Evolutionary conservation across 371 early-diverging fungal species (phyloP).

Genomic region (Paraphysoderma sedebokerense): DNA sequence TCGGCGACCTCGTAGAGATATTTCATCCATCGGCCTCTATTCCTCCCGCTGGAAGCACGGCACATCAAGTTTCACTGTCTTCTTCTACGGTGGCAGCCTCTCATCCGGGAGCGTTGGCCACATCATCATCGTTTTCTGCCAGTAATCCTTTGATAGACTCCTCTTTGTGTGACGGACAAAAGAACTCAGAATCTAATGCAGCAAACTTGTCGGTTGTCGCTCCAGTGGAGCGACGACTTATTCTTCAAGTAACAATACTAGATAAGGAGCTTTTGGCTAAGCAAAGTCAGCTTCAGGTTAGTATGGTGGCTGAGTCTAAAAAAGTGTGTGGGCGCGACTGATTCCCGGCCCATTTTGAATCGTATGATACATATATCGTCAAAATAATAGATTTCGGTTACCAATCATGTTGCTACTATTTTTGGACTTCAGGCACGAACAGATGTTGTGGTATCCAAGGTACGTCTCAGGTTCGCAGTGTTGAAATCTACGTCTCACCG

Average conservation of each 20-base stretch:
- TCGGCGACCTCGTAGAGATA: slow-evolving; percentile 65
- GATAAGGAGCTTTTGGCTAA: slow-evolving; percentile 28
- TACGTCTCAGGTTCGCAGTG: not conserved
- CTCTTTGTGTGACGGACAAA: too few relatives aligned
- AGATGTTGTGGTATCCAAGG: slow-evolving; percentile 15
- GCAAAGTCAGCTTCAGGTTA: slow-evolving; percentile 39
- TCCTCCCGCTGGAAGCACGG: not conserved
- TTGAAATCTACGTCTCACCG: not conserved
- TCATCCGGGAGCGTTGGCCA: too few relatives aligned
- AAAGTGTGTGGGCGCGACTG: too few relatives aligned
- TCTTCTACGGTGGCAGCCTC: too few relatives aligned
- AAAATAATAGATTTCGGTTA: slow-evolving; percentile 30
- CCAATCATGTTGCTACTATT: slow-evolving; percentile 28
- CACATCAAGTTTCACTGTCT: not conserved
- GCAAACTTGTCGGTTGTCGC: too few relatives aligned
- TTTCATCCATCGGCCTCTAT: slow-evolving; percentile 11
- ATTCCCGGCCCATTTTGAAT: slow-evolving; percentile 10
- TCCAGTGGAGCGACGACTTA: slow-evolving; percentile 18
- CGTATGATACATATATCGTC: slow-evolving; percentile 24
- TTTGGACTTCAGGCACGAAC: slow-evolving; percentile 23
- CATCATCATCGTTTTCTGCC: too few relatives aligned
- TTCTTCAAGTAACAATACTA: slow-evolving; percentile 25
- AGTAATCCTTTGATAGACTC: too few relatives aligned
- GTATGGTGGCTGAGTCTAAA: too few relatives aligned
- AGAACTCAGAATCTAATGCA: too few relatives aligned